A percentile compares a stretch with the other conserved stretches of the same genome.
phyloP scores from a whole-genome alignment of 116 monocot species.

The Zostera marina region DNA sequence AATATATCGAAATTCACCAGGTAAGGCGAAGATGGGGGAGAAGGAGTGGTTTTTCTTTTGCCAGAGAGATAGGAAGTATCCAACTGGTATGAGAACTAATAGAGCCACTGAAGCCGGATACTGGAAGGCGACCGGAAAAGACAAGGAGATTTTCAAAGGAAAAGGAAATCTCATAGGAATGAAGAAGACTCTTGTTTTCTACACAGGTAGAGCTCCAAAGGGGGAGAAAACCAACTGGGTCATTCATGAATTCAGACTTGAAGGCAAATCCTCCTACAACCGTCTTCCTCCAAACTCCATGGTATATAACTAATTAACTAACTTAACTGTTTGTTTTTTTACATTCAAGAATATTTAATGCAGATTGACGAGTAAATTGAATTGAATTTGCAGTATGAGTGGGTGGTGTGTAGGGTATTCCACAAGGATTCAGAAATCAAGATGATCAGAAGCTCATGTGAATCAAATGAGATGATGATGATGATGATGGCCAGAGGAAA shows the following conservation, averaged over 20 bases:
- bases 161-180: slow-evolving; percentile 13
- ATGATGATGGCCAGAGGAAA: neutral
- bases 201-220: slow-evolving; percentile 23
- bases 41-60: slow-evolving; percentile 29
- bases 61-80: slow-evolving; percentile 25
- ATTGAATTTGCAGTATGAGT: slow-evolving; percentile 33
- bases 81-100: slow-evolving; percentile 23
- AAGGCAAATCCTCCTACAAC: slow-evolving; percentile 9
- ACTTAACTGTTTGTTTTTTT: no score
- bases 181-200: slow-evolving; percentile 33
- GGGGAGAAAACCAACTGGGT: slow-evolving; percentile 27
- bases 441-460: slow-evolving; percentile 6
- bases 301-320: no score
- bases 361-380: no score
- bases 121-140: slow-evolving; percentile 31
- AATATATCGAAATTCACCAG: no score
- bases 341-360: neutral
- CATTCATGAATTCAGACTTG: slow-evolving; percentile 29
- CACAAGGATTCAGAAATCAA: slow-evolving; percentile 20
- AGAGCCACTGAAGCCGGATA: slow-evolving; percentile 23
- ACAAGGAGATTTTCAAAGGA: slow-evolving; percentile 16
- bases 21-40: slow-evolving; percentile 21
- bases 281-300: slow-evolving; percentile 6
- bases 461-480: no score
- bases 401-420: slow-evolving; percentile 36